phyloP scores from a whole-genome alignment of 306 rosid species.

The Mimosa bimucronata region DNA sequence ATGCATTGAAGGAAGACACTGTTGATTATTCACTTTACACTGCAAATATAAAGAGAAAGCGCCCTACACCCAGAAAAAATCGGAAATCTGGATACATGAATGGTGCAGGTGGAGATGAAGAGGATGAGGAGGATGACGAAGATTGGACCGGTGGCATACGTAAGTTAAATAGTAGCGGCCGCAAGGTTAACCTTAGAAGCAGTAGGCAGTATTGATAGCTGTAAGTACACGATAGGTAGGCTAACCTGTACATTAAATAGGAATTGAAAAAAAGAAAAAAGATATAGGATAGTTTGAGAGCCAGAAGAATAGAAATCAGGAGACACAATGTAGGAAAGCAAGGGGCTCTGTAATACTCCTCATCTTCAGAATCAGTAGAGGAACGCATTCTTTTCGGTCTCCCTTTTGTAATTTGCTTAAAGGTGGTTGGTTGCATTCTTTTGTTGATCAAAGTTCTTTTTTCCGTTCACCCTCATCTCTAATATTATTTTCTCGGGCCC shows the following conservation, averaged over 20 bases:
- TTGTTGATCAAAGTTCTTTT: constrained; percentile 47
- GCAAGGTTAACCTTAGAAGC: constrained; percentile 66
- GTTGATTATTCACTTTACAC: constrained; percentile 83
- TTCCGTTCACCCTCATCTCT: constrained; percentile 10
- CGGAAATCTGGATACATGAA: constrained; percentile 55
- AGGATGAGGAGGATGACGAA: constrained; percentile 61
- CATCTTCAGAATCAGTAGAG: background rate
- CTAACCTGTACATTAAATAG: constrained; percentile 94
- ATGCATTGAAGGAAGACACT: constrained; percentile 79
- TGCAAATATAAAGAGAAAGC: constrained; percentile 83
- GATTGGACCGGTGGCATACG: constrained; percentile 62
- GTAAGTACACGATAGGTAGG: constrained; percentile 76
- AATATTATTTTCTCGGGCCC: background rate
- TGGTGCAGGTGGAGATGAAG: constrained; percentile 50
- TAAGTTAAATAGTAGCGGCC: constrained; percentile 63
- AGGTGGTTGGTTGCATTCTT: constrained; percentile 59
- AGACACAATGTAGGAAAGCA: constrained; percentile 53
- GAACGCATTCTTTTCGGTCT: constrained; percentile 49
- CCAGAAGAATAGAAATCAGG: constrained; percentile 46
- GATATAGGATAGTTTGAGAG: constrained; percentile 53
- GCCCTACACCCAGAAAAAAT: constrained; percentile 73
- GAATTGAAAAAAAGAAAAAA: constrained; percentile 32
- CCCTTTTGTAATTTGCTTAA: constrained; percentile 54
- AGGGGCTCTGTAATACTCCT: constrained; percentile 26
- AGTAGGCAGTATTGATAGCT: constrained; percentile 65